Evolutionary conservation across 2,329 filamentous ascomycete species (phyloP), one percentile per base, ranked within the genome.

Genomic region (Neonectria coccinea): DNA sequence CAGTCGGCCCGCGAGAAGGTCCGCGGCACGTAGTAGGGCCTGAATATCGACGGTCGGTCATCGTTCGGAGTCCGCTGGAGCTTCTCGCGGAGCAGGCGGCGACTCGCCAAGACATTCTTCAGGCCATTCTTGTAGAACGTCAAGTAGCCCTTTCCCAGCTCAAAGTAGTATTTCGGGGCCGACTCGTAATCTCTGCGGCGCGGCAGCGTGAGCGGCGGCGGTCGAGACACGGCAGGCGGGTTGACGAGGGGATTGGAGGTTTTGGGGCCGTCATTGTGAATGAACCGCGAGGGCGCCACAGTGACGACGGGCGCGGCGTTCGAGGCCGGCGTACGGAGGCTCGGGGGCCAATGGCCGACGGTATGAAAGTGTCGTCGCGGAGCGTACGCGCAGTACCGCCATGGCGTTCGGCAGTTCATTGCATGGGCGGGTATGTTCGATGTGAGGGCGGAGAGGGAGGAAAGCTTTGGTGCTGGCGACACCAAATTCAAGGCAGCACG

Each of bases 61-160:
- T 89, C 85, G 1, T 83, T 79, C 9, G 90, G 83, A n/a, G 78
- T 75, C 56, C 73, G 67, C 55, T 74, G 71, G 59, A 80, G 76
- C 76, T 76, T 83, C 73, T 81, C 78, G 56, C 80, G 78, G 14
- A 90, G 76, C 11, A 85, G 83, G 22, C 81, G 75, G 52, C 86
- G 84, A 70, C 97, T 97, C 64, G 83, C 80, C 76, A 88, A 89
- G 56, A 97, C 89, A 72, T 91, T 89, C 75, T 89, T 89, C 33
- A 97, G 80, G 18, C 94, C 95, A 1, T 88, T 85, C 80, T 96
- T 97, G 88, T 97, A 98, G 86, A 98, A 98, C 39, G 79, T 79
- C 10, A 91, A 78, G 79, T 97, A 97, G 56, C 91, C 88, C 76
- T 91, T 91, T 67, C 93, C 95, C 29, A 90, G 80, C 47, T 80